These are phyloP conservation scores for Lithohypha guttulata DNA, from an alignment of 2,329 filamentous ascomycete genomes.

Conservation along the genomic window DNA sequence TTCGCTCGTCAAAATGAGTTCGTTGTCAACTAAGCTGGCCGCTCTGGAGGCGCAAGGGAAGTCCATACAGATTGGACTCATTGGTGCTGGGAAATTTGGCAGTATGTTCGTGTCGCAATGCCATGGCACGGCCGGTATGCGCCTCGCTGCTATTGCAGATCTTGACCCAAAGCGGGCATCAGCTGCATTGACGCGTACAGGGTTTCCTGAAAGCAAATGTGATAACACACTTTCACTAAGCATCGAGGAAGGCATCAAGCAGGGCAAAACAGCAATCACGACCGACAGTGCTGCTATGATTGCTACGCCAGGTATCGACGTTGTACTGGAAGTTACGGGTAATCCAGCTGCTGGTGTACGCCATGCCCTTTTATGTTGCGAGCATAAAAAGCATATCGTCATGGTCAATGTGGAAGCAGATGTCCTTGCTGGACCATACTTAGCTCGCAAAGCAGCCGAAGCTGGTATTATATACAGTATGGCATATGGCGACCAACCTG, in stretches of 20 bases:
- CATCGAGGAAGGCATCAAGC: constrained; percentile 31
- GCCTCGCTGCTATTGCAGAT: constrained; percentile 36
- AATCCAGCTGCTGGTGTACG: constrained; percentile 35
- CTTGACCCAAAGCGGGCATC: constrained; percentile 33
- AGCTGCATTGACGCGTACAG: constrained; percentile 31
- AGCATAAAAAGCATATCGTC: constrained; percentile 40
- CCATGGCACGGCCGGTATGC: constrained; percentile 33
- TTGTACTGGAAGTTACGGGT: constrained; percentile 36
- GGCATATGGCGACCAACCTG: constrained; percentile 38
- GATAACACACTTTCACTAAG: constrained; percentile 8
- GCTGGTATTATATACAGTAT: constrained; percentile 39
- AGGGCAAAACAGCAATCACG: constrained; percentile 33
- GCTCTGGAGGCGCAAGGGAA: constrained; percentile 31
- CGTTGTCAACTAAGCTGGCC: constrained; percentile 33
- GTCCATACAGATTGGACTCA: constrained; percentile 35
- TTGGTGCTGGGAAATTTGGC: constrained; percentile 39
- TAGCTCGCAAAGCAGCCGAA: constrained; percentile 33
- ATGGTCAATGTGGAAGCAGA: constrained; percentile 41
- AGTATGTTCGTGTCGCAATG: constrained; percentile 40
- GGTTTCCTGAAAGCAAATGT: constrained; percentile 7
- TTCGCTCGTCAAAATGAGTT: too few relatives aligned
- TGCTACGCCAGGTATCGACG: constrained; percentile 34
- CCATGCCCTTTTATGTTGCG: constrained; percentile 35
- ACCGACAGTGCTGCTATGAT: constrained; percentile 35
- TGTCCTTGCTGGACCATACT: constrained; percentile 33